These are phyloP conservation scores for Ceratocystis huliohia DNA, from an alignment of 2,329 filamentous ascomycete genomes.

Conservation along the genomic window DNA sequence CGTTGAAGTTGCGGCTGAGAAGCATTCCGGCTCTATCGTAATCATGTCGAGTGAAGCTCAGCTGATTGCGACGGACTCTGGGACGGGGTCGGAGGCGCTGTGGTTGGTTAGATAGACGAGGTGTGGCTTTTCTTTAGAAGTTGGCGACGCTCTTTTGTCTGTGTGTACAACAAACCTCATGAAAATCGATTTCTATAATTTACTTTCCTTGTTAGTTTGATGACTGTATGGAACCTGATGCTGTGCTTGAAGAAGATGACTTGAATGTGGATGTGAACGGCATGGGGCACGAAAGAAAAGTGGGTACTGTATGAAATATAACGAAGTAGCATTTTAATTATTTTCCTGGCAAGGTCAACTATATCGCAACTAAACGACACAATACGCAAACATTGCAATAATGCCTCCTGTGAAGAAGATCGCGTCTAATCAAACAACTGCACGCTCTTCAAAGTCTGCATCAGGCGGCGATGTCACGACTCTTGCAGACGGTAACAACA, in stretches of 20 bases:
- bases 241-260: too few relatives aligned
- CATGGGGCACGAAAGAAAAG: too few relatives aligned
- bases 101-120: conserved; percentile 16
- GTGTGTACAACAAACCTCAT: conserved; percentile 19
- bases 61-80: conserved; percentile 6
- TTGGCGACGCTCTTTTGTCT: conserved; percentile 15
- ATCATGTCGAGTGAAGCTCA: not conserved
- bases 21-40: not conserved
- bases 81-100: not conserved
- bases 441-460: not conserved
- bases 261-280: too few relatives aligned
- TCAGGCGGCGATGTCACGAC: conserved; percentile 20
- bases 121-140: conserved; percentile 5
- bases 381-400: not conserved
- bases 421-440: conserved; percentile 20
- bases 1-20: not conserved
- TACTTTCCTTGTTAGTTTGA: not conserved
- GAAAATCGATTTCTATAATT: conserved; percentile 17
- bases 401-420: not conserved
- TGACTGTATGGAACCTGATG: not conserved
- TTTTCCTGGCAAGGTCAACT: too few relatives aligned
- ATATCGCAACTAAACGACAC: too few relatives aligned
- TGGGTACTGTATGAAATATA: too few relatives aligned
- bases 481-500: conserved; percentile 22
- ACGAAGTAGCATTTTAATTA: too few relatives aligned